Percentiles rank a stretch among this genome's conserved stretches.
These are phyloP conservation scores for Fulvia fulva DNA, from an alignment of 2,329 filamentous ascomycete genomes.

Conservation along the genomic window DNA sequence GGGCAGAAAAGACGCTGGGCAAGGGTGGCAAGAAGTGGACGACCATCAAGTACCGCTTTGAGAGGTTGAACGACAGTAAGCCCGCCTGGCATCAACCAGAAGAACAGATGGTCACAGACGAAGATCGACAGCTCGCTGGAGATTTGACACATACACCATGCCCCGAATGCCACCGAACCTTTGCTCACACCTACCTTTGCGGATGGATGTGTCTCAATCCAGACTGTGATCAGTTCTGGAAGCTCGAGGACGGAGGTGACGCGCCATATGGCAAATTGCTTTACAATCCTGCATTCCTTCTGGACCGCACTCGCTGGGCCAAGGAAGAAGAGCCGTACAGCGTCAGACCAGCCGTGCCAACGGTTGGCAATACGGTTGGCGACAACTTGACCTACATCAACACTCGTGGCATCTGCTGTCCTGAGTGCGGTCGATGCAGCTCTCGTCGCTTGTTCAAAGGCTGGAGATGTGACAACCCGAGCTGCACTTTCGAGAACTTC, in stretches of 20 bases:
- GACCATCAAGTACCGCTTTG: constrained; percentile 59
- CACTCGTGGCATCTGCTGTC: constrained; percentile 65
- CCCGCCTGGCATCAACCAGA: constrained; percentile 46
- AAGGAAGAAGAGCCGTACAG: constrained; percentile 36
- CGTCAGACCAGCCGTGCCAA: constrained; percentile 40
- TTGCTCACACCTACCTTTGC: constrained; percentile 40
- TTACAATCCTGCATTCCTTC: constrained; percentile 58
- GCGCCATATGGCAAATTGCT: constrained; percentile 35
- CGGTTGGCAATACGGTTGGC: constrained; percentile 37
- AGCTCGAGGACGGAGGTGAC: constrained; percentile 32
- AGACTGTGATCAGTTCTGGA: constrained; percentile 55
- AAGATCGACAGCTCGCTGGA: constrained; percentile 7
- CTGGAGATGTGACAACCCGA: constrained; percentile 56
- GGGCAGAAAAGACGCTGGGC: constrained; percentile 55
- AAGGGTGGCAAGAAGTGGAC: constrained; percentile 29
- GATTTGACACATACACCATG: constrained; percentile 27
- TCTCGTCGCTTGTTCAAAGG: constrained; percentile 57
- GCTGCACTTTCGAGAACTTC: constrained; percentile 44
- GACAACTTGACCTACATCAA: constrained; percentile 50
- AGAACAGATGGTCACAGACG: constrained; percentile 10
- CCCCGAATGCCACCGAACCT: constrained; percentile 29
- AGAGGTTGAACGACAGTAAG: constrained; percentile 55
- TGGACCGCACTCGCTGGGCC: constrained; percentile 46
- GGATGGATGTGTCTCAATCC: constrained; percentile 58
- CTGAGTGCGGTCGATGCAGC: constrained; percentile 58